These are phyloP conservation scores for Hygrophoropsis aurantiaca DNA, from an alignment of 768 basidiomycete species.

Conservation along the genomic window DNA sequence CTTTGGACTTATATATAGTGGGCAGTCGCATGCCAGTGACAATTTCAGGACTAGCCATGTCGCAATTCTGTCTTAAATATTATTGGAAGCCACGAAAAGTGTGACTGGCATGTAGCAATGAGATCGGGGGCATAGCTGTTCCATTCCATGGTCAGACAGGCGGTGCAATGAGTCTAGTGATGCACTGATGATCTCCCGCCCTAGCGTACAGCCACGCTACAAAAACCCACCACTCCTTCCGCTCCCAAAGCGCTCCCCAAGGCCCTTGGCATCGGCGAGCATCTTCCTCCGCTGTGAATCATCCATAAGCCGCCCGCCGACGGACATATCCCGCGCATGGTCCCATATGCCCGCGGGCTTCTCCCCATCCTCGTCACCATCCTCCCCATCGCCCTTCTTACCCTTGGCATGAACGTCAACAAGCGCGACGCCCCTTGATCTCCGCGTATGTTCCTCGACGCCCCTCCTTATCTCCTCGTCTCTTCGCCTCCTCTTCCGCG, in stretches of 20 bases:
- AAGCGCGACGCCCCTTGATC: slow-evolving; percentile 52
- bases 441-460: slow-evolving; percentile 78
- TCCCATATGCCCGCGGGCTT: slow-evolving; percentile 83
- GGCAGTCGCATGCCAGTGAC: too few species aligned
- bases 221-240: slow-evolving; percentile 69
- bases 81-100: too few species aligned
- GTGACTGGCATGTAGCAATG: too few species aligned
- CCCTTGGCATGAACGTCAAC: slow-evolving; percentile 51
- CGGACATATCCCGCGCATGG: slow-evolving; percentile 83
- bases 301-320: slow-evolving; percentile 88
- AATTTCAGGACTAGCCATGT: too few species aligned
- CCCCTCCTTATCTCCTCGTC: slow-evolving; percentile 70
- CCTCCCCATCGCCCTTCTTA: slow-evolving; percentile 47
- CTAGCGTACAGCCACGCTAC: too few species aligned
- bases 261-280: slow-evolving; percentile 76
- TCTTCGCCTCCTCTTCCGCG: slow-evolving; percentile 54
- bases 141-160: too few species aligned
- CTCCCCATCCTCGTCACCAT: slow-evolving; percentile 49
- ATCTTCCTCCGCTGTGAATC: slow-evolving; percentile 76
- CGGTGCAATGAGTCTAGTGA: too few species aligned
- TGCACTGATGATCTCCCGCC: too few species aligned
- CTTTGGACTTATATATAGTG: too few species aligned
- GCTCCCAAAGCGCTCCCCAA: slow-evolving; percentile 82
- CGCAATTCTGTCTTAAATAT: too few species aligned
- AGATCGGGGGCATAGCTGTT: too few species aligned